Evolutionary conservation across 192 early-diverging fungal genomes (phyloP), one percentile per base, ranked within the genome.

Genomic region (Mortierella hygrophila): DNA sequence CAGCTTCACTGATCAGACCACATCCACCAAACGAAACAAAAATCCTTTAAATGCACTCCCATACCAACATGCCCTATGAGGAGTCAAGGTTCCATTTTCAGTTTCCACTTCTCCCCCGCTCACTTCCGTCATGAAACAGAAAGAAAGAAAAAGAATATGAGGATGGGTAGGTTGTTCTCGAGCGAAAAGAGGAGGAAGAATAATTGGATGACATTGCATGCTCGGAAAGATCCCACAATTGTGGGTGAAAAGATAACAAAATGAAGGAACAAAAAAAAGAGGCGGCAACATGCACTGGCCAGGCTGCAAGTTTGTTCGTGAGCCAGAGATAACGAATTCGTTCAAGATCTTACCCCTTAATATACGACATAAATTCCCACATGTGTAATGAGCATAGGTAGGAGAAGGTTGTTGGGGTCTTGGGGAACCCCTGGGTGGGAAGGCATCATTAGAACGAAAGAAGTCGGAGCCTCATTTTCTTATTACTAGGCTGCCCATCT

Each of bases 241-340:
- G 29, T 65, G 11, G 60, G 29, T 32, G 15, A 32, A 26, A 32
- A 65, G 60, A 65, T 65, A 65, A 65, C 60, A 16, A 52, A 46
- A 65, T 11, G 29, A 65, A 32, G 2, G 9, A 26, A 10, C 0
- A 29, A 29, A 29, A 32, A 32, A 65, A 65, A 65, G 26, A 32
- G 11, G 60, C 60, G 60, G 60, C 60, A 65, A 60, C 21, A 60
- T 65, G 60, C 60, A 65, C 60, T 65, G 60, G 60, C 60, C 26
- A 26, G 13, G 29, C n/a, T 52, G 49, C 49, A 52, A 21, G 49
- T 52, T 21, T 52, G 16, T 52, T 52, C 49, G 15, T 52, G 49
- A 52, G 49, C 49, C 15, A 52, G 29, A 65, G 60, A 65, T 65
- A 65, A 65, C 60, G 26, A 32, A 32, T 32, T 32, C 29, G 6